Evolutionary conservation across 1,284 basidiomycete genomes (phyloP).

Genomic region (Bondarzewia mesenterica): DNA sequence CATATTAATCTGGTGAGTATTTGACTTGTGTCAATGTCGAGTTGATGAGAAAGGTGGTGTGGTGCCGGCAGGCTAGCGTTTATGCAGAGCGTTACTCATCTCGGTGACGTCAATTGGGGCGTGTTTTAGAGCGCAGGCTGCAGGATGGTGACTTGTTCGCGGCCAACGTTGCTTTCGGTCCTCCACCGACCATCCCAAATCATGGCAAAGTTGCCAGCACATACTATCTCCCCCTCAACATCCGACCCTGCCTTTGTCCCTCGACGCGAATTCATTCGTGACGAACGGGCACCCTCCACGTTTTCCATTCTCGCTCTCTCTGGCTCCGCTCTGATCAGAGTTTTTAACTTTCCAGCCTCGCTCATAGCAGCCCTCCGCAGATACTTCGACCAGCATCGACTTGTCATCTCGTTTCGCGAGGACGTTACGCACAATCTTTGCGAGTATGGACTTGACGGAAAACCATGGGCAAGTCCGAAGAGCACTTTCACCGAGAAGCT

Average conservation of each 20-base stretch:
- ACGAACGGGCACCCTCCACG: slow-evolving; percentile 43
- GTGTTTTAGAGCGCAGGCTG: too few species aligned
- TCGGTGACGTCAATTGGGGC: neutral
- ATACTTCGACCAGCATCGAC: slow-evolving; percentile 40
- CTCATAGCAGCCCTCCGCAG: slow-evolving; percentile 45
- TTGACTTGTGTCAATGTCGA: too few species aligned
- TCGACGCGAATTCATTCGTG: slow-evolving; percentile 60
- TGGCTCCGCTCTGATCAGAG: slow-evolving; percentile 49
- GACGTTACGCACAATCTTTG: slow-evolving; percentile 49
- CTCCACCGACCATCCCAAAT: neutral
- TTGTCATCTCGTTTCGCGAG: slow-evolving; percentile 43
- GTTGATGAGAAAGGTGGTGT: too few species aligned
- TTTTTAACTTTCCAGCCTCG: slow-evolving; percentile 56
- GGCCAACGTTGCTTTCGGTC: neutral
- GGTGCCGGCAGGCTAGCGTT: neutral
- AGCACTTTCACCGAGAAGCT: slow-evolving; percentile 57
- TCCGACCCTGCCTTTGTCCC: slow-evolving; percentile 40
- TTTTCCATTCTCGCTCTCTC: slow-evolving; percentile 65
- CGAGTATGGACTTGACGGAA: slow-evolving; percentile 58
- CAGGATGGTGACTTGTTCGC: neutral
- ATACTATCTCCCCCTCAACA: slow-evolving; percentile 15
- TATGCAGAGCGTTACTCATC: neutral
- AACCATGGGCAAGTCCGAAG: slow-evolving; percentile 66
- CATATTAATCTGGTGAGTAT: too few species aligned
- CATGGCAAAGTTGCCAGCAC: slow-evolving; percentile 8